Conservation (phyloP, 768 basidiomycete species). For the Agaricus blazei region DNA sequence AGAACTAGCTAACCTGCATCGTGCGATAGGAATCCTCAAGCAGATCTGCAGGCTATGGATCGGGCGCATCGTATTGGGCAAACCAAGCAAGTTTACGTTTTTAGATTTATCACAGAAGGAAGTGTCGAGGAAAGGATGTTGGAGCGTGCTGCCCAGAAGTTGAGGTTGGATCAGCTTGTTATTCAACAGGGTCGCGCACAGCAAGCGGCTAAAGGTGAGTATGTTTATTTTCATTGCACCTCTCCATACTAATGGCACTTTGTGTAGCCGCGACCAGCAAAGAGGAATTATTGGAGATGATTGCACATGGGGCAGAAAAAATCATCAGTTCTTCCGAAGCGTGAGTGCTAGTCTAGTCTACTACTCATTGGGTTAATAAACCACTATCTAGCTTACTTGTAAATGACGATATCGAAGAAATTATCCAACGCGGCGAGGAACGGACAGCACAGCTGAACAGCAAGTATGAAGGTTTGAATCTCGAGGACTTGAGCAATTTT, state of each 20-base stretch:
- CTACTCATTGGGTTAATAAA: neutral
- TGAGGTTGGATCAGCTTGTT: conserved; percentile 91
- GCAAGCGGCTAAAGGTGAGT: conserved; percentile 65
- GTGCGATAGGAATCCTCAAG: conserved; percentile 87
- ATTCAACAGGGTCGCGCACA: conserved; percentile 93
- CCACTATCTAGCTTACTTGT: conserved; percentile 50
- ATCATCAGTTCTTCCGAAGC: conserved; percentile 81
- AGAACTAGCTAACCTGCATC: neutral
- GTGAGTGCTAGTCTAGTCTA: conserved; percentile 34
- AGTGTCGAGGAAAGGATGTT: conserved; percentile 96
- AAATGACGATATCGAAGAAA: conserved; percentile 90
- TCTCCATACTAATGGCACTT: neutral
- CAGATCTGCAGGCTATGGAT: conserved; percentile 98
- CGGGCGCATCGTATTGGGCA: conserved; percentile 96
- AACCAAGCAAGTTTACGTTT: conserved; percentile 96
- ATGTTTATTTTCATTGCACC: neutral
- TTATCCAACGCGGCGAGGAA: conserved; percentile 88
- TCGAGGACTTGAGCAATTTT: conserved; percentile 96
- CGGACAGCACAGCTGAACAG: conserved; percentile 82
- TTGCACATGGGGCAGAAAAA: conserved; percentile 94
- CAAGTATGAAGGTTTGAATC: conserved; percentile 89
- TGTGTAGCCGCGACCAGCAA: conserved; percentile 82
- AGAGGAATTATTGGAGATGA: conserved; percentile 97
- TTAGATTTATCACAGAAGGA: conserved; percentile 93
- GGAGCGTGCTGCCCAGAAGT: conserved; percentile 92